Conservation (phyloP, 73 alveolate species). For the Paramecium sonneborni region DNA sequence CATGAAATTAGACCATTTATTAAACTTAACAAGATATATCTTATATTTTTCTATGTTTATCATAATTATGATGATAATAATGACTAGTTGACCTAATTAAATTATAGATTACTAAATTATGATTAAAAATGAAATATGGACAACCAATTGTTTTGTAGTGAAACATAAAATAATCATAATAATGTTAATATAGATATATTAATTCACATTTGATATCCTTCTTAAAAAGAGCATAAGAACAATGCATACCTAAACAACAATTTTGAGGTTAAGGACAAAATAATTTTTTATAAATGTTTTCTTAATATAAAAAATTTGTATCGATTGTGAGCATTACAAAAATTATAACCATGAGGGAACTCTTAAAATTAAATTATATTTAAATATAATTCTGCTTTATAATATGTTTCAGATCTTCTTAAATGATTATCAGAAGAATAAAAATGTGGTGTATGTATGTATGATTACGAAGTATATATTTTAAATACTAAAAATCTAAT, state of each 20-base stretch:
- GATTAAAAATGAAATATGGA: constrained; percentile 87
- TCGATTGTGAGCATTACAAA: constrained; percentile 81
- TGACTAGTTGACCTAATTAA: constrained; percentile 74
- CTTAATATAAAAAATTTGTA: constrained; percentile 86
- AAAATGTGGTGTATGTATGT: constrained; percentile 77
- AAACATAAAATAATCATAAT: constrained; percentile 82
- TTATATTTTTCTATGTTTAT: constrained; percentile 89
- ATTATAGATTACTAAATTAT: constrained; percentile 76
- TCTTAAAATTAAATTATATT: constrained; percentile 69
- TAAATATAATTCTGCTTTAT: constrained; percentile 76
- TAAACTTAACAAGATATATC: constrained; percentile 68
- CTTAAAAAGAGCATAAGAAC: constrained; percentile 89
- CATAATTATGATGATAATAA: constrained; percentile 95
- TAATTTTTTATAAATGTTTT: constrained; percentile 78
- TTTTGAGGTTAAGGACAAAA: constrained; percentile 81
- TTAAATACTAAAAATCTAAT: constrained; percentile 77
- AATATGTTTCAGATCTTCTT: constrained; percentile 69
- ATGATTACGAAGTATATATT: constrained; percentile 81
- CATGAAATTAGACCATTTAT: constrained; percentile 73
- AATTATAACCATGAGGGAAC: constrained; percentile 80
- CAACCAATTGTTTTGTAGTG: constrained; percentile 96
- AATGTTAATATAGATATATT: constrained; percentile 74
- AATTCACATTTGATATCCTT: constrained; percentile 80
- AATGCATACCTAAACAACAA: constrained; percentile 85
- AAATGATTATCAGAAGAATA: constrained; percentile 73